phyloP scores from a whole-genome alignment of 495 filamentous ascomycete species.

The Aspergillus panamensis region DNA sequence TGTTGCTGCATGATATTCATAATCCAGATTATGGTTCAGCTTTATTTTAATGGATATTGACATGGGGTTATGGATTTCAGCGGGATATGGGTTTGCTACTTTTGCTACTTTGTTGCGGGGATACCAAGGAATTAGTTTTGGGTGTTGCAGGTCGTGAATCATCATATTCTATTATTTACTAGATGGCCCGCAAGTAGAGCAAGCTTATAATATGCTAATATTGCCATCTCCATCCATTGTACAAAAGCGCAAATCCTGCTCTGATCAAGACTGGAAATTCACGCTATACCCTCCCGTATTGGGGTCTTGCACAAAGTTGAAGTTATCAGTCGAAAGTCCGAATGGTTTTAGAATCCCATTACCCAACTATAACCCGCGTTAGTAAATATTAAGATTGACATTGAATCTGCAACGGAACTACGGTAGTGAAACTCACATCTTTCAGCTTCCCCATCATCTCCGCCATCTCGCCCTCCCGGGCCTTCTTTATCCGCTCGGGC shows the following conservation, averaged over 20 bases:
- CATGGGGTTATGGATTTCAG: no score
- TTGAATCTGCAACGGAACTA: neutral
- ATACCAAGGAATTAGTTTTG: neutral
- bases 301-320: slow-evolving; percentile 88
- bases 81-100: no score
- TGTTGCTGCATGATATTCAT: neutral
- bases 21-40: slow-evolving; percentile 4
- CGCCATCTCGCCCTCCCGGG: slow-evolving; percentile 78
- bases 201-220: neutral
- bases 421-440: slow-evolving; percentile 55
- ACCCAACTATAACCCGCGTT: slow-evolving; percentile 56
- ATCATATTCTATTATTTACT: neutral
- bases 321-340: slow-evolving; percentile 87
- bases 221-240: neutral
- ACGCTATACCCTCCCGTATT: slow-evolving; percentile 88
- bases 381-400: neutral
- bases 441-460: slow-evolving; percentile 98
- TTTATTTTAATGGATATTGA: neutral
- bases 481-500: slow-evolving; percentile 63
- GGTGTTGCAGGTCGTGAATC: no score
- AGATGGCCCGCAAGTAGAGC: no score
- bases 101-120: no score
- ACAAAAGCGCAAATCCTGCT: neutral
- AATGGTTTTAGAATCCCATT: slow-evolving; percentile 92
- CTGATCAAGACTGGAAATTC: slow-evolving; percentile 60